Base-by-base conservation (phyloP, 768 basidiomycete species). In the Amanita pseudoporphyria region DNA sequence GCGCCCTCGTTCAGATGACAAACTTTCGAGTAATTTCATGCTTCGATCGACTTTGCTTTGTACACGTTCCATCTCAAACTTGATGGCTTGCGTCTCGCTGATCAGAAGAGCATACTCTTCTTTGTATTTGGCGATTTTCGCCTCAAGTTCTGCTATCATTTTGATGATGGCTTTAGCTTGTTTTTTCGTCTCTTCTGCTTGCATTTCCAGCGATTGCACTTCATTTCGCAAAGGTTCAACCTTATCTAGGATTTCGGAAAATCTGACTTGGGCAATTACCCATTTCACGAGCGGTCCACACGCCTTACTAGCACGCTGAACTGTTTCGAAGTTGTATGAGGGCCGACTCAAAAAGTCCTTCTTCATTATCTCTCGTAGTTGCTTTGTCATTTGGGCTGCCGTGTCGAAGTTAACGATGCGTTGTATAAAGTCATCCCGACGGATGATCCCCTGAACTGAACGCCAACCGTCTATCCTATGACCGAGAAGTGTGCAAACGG, bases 231-330 rank as follows among this genome's bases (percentile, higher is more conserved):
- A 74, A 9, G 96, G 96, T 56, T 96, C 96, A 14, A 98, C 92
- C 66, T 84, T 89, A 71, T 99, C 94, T 36, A 99, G 70, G 59
- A 99, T 99, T 65, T 94, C 92, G 9, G 96, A 97, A 73, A 91
- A 99, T 26, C 81, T 81, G 43, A 97, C 92, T 70, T 99, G 96
- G 1, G 96, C 96, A 50, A 98, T 77, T 9, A 82, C 95, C 96
- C 96, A 97, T 67, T 97, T 96, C 55, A 95, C 94, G 43, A 99
- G 81, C 9, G 96, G 96, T 22, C 96, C 96, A 61, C 95, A 98
- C 24, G 96, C 96, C 70, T 84, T 89, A 66, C 89, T 93, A 21
- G 96, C 96, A 49, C 87, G 84, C 60, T 98, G 86, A 33, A 98
- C 93, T 4, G 77, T 87, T 64, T 98, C 96, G 61, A 91, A 98